Evolutionary conservation across 169 alveolate genomes (phyloP), one percentile per base, ranked within the genome.

Genomic region (Cryptosporidium meleagridis): DNA sequence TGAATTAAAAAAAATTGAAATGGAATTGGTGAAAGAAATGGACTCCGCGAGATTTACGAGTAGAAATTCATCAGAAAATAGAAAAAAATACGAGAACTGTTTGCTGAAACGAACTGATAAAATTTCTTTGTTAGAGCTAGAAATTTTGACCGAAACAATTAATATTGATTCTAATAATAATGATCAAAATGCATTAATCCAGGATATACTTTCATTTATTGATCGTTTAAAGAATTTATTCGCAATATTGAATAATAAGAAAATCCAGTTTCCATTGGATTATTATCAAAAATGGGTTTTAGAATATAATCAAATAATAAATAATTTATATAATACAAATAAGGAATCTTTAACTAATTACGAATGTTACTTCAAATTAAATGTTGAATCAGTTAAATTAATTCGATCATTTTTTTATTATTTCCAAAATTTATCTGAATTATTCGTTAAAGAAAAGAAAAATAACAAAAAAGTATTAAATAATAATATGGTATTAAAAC

Each of bases 21-120:
- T 80, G 3, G 75, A 62, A 62, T 80, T 80, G 18, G 89, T 39
- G 16, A 80, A 65, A 51, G 89, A 80, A 65, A 80, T 80, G 75
- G 89, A 39, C 33, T 65, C 45, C 21, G 75, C 89, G 62, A 80
- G 52, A 62, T 45, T 48, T 16, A 39, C 84, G n/a, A 65, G 72
- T 10, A 55, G 35, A 80, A 61, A 41, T 44, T 73, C 59, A 14
- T 58, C 86, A 5, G 86, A 55, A 52, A 14, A 58, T 53, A 73
- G 86, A 55, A 59, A 41, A n/a, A 71, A 71, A 35, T 16, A 33
- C 7, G 85, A 51, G 52, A 14, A 33, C 6, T 29, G 0, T 35
- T n/a, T 1, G 18, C 18, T 59, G 48, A 59, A 52, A 14, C 35
- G n/a, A 33, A 55, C 21, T 14, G 68, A 55, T 35, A 8, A 29